Evolutionary conservation across 805 yeast species (phyloP).

Genomic region (Candida morakotiae): DNA sequence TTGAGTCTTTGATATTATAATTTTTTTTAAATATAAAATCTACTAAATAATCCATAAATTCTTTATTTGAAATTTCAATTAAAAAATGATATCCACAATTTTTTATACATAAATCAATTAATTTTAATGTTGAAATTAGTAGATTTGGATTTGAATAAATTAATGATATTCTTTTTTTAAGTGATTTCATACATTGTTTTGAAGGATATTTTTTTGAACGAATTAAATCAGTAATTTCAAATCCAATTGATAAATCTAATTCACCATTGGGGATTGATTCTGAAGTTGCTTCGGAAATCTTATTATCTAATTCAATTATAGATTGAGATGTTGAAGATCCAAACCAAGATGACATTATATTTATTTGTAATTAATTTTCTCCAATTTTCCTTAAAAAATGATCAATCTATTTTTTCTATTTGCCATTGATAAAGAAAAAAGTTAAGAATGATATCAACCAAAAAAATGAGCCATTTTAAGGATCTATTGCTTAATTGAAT

Average conservation of each 20-base stretch:
- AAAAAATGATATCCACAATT: conserved; percentile 89
- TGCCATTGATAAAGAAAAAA: too few relatives aligned
- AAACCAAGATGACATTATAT: conserved; percentile 56
- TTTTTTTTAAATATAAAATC: conserved; percentile 36
- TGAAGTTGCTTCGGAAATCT: conserved; percentile 74
- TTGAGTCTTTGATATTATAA: conserved; percentile 27
- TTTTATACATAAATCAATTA: conserved; percentile 83
- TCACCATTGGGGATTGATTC: conserved; percentile 93
- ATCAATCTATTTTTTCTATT: too few relatives aligned
- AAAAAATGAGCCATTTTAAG: too few relatives aligned
- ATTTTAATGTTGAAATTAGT: conserved; percentile 67
- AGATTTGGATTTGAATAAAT: conserved; percentile 72
- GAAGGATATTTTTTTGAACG: conserved; percentile 77
- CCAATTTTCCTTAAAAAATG: too few relatives aligned
- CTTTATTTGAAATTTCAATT: conserved; percentile 73
- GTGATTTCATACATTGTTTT: conserved; percentile 77
- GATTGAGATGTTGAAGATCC: conserved; percentile 27
- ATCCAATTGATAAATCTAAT: conserved; percentile 62
- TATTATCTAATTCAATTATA: conserved; percentile 48
- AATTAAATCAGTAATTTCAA: conserved; percentile 84
- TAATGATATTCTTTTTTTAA: conserved; percentile 66
- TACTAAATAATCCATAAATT: conserved; percentile 80
- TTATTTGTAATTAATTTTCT: too few relatives aligned
- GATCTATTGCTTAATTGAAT: too few relatives aligned
- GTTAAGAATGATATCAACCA: too few relatives aligned